Evolutionary conservation across 2,329 filamentous ascomycete genomes (phyloP), one percentile per base, ranked within the genome.

Genomic region (Exophiala alcalophila): DNA sequence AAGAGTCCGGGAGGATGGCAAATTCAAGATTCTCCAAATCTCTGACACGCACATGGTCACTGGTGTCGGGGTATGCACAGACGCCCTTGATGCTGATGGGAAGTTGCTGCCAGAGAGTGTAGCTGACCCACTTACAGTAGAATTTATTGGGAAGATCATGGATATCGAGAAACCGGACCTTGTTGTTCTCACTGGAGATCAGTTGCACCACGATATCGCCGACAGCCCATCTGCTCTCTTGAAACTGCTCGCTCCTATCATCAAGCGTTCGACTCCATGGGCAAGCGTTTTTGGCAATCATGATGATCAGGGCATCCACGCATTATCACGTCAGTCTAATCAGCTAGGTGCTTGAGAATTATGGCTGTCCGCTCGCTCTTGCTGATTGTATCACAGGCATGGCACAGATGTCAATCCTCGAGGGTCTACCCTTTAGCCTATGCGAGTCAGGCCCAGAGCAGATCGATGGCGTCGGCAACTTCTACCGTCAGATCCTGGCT

Each of bases 251-350:
- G 37, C 27, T 42, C 37, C 36, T 39, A 40, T 40, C n/a, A 40
- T 40, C 37, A 27, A 32, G 37, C 37, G 37, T 40, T 40, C 37
- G 33, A 40, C 23, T 24, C 37, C 37, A 6, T 40, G 20, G 19
- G 37, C 37, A 40, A 27, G 27, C 19, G 37, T 40, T 20, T 40
- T 40, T 33, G 37, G 37, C 27, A 40, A 38, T 30, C 35, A 49
- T 36, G 41, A 46, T 35, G 29, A 21, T 42, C 35, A 42, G 41
- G 43, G 46, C 33, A 49, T 18, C 18, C 44, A 65, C 42, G 62
- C 63, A 57, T 59, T 67, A 56, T 60, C 60, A 50, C 62, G 64
- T 66, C 38, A 65, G 64, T 49, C 8, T 5, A 53, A 33, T 47
- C 50, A 49, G 44, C 51, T 52, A 38, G 40, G 49, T 55, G n/a